These are phyloP conservation scores for Maudiozyma barnettii DNA, from an alignment of 805 yeast genomes.

Conservation along the genomic window DNA sequence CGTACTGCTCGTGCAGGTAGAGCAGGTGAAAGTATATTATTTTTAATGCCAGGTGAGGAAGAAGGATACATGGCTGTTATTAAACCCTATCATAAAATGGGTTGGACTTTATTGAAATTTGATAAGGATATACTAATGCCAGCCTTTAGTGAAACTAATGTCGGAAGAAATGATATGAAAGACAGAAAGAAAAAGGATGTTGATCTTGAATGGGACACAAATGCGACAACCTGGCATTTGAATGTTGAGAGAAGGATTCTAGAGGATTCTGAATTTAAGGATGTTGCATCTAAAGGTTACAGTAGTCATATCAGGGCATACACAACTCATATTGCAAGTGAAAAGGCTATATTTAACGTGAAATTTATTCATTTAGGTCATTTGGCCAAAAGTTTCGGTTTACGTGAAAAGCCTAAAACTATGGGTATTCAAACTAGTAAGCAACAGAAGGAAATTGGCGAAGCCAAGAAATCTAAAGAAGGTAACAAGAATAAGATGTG, in stretches of 20 bases:
- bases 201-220: slow-evolving; percentile 65
- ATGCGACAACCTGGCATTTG: slow-evolving; percentile 94
- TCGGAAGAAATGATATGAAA: slow-evolving; percentile 29
- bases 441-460: slow-evolving; percentile 24
- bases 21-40: slow-evolving; percentile 65
- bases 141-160: slow-evolving; percentile 26
- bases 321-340: slow-evolving; percentile 82
- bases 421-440: slow-evolving; percentile 38
- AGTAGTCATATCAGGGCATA: slow-evolving; percentile 89
- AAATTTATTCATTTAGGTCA: slow-evolving; percentile 87
- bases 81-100: slow-evolving; percentile 46
- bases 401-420: slow-evolving; percentile 88
- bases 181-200: slow-evolving; percentile 28
- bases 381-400: slow-evolving; percentile 86
- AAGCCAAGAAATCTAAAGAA: slow-evolving; percentile 42
- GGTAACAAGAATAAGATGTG: slow-evolving; percentile 67
- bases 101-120: slow-evolving; percentile 41
- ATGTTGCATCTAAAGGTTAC: slow-evolving; percentile 69
- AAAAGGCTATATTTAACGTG: slow-evolving; percentile 72
- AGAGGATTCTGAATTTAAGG: slow-evolving; percentile 51
- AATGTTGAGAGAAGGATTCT: slow-evolving; percentile 82
- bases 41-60: slow-evolving; percentile 81
- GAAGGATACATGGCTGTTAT: slow-evolving; percentile 69
- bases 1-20: slow-evolving; percentile 98
- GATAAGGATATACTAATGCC: slow-evolving; percentile 35